Percentiles rank a stretch among this genome's conserved stretches.
phyloP scores from a whole-genome alignment of 2,329 filamentous ascomycete species.

The Fusarium annulatum region DNA sequence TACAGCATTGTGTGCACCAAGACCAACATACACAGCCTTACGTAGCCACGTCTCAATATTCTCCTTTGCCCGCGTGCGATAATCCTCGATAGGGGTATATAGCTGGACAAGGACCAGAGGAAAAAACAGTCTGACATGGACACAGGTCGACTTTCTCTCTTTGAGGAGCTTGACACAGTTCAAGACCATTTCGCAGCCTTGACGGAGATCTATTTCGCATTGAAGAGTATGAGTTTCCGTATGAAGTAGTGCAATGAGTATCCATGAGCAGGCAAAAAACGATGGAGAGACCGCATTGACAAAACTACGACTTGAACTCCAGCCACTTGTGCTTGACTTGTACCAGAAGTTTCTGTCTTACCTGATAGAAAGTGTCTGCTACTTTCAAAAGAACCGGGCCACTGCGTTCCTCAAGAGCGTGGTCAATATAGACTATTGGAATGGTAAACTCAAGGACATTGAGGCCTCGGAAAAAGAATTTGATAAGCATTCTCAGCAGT shows the following conservation, averaged over 20 bases:
- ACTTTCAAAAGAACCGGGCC: too few relatives aligned
- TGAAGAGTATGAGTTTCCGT: neutral
- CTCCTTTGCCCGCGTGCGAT: neutral
- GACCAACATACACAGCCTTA: neutral
- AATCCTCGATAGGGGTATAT: neutral
- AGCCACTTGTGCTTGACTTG: too few relatives aligned
- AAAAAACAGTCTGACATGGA: neutral
- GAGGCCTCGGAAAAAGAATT: too few relatives aligned
- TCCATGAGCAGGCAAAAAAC: neutral
- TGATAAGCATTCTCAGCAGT: too few relatives aligned
- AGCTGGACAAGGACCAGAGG: neutral
- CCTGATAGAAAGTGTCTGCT: too few relatives aligned
- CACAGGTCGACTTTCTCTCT: neutral
- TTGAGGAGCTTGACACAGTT: neutral
- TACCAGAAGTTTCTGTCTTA: too few relatives aligned
- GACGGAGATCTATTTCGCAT: neutral
- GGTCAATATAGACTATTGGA: too few relatives aligned
- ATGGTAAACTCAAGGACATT: too few relatives aligned
- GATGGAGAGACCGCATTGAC: too few relatives aligned
- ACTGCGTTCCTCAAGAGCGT: too few relatives aligned
- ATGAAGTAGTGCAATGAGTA: neutral
- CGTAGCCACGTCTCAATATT: neutral
- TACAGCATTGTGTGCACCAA: neutral
- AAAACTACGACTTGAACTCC: too few relatives aligned
- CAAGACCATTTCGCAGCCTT: neutral